phyloP scores from a whole-genome alignment of 371 early-diverging fungal genomes.

The Lichtheimia hyalospora region DNA sequence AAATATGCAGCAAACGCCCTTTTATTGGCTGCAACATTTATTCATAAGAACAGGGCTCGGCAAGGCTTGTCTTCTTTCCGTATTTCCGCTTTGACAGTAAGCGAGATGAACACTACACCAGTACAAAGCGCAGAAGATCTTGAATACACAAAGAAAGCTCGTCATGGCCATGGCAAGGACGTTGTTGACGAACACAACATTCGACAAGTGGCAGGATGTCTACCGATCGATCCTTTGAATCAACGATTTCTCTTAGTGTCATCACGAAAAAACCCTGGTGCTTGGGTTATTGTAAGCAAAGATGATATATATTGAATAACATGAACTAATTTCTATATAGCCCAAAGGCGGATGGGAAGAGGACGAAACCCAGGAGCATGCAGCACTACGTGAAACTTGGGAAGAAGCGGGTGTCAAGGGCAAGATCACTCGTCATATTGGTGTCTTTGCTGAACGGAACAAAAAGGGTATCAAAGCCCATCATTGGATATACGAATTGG shows the following conservation, averaged over 20 bases:
- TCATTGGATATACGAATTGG: conserved; percentile 63
- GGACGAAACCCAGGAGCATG: conserved; percentile 65
- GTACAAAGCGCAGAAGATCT: conserved; percentile 8
- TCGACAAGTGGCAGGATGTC: conserved; percentile 63
- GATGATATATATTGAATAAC: neutral
- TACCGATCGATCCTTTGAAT: conserved; percentile 53
- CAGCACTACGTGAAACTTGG: conserved; percentile 67
- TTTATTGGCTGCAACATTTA: too few species aligned
- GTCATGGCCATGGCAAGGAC: conserved; percentile 43
- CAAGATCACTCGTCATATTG: conserved; percentile 47
- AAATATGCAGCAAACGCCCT: too few species aligned
- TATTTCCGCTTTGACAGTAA: too few species aligned
- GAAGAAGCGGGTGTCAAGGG: conserved; percentile 69
- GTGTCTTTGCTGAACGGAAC: conserved; percentile 53
- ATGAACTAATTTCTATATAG: conserved; percentile 17
- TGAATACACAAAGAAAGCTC: conserved; percentile 41
- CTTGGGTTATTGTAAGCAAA: conserved; percentile 52
- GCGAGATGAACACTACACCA: neutral
- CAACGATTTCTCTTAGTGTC: conserved; percentile 55
- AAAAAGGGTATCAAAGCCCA: conserved; percentile 54
- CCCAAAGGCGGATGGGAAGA: conserved; percentile 74
- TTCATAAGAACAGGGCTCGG: too few species aligned
- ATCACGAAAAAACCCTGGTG: conserved; percentile 49
- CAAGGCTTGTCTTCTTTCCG: too few species aligned
- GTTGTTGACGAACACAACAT: conserved; percentile 31